Base-by-base conservation (phyloP, 2,329 filamentous ascomycete genomes). In the Ilyonectria mors-panacis region DNA sequence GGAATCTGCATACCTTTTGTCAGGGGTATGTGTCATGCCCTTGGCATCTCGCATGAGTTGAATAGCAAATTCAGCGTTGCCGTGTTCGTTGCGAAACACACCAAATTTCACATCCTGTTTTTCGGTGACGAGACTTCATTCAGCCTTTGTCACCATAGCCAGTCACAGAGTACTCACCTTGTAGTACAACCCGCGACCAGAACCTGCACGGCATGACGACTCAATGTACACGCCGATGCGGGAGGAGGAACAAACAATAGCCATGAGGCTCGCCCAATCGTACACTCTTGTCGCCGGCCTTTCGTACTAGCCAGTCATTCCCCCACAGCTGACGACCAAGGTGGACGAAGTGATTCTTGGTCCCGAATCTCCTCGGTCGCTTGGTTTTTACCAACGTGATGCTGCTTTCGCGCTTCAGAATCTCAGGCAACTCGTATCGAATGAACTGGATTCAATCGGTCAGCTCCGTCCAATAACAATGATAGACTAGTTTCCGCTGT, bases 251-350 rank as follows among this genome's bases (percentile, higher is more conserved):
- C 44, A 47, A n/a, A 47, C 44, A 47, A n/a, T 47, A n/a, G 44
- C 44, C 44, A 47, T 47, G n/a, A 47, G 19, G 9, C 9, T n/a
- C 13, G 44, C 44, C 44, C 44, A 47, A 19, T 47, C 44, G 19
- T 19, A 47, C 4, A 47, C 44, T n/a, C 44, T 47, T 17, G 21
- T 47, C 44, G 44, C 44, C 44, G 44, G 33, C 10, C 6, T 35
- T 35, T 35, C 33, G 10, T 35, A 35, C 10, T 35, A 35, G 6
- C 44, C 44, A 47, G n/a, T 47, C 44, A 23, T 47, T 47, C 44
- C n/a, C 44, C 44, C 44, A 47, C 15, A 47, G 44, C 44, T 47
- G 44, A 47, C 44, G 44, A 23, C 44, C 44, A 47, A 47, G 44
- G n/a, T 47, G 44, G n/a, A 47, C 8, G 21, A 47, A 47, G 44